These are phyloP conservation scores for Phytophthora meadii DNA, from an alignment of 352 stramenopile genomes.

Conservation along the genomic window DNA sequence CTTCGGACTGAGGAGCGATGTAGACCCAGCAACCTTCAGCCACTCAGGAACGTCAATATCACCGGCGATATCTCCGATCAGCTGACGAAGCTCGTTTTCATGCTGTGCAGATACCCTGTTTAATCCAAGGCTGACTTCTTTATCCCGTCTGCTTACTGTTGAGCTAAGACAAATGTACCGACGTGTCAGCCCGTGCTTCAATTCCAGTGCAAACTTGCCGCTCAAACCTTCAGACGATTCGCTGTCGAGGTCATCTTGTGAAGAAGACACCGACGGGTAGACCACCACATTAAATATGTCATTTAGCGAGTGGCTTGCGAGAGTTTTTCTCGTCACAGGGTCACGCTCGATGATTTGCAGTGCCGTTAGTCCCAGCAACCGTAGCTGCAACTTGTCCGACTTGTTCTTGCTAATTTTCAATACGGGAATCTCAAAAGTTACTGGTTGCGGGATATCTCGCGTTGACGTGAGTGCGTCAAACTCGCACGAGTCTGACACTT, in stretches of 20 bases:
- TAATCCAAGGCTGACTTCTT: slow-evolving; percentile 82
- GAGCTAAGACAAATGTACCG: slow-evolving; percentile 76
- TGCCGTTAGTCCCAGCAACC: slow-evolving; percentile 72
- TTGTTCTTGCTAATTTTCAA: slow-evolving; percentile 88
- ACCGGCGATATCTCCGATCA: slow-evolving; percentile 75
- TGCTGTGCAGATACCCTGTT: slow-evolving; percentile 54
- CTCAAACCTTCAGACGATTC: slow-evolving; percentile 65
- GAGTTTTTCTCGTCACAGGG: slow-evolving; percentile 69
- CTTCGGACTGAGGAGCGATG: slow-evolving; percentile 79
- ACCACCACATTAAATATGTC: slow-evolving; percentile 91
- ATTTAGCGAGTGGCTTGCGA: slow-evolving; percentile 69
- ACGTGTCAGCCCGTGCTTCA: slow-evolving; percentile 85
- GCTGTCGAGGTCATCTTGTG: slow-evolving; percentile 47
- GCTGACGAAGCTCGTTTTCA: slow-evolving; percentile 74
- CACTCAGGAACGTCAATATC: slow-evolving; percentile 66
- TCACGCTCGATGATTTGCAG: slow-evolving; percentile 80
- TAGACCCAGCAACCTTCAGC: slow-evolving; percentile 77
- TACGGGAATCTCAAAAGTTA: slow-evolving; percentile 86
- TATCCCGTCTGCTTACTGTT: slow-evolving; percentile 68
- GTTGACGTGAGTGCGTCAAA: slow-evolving; percentile 85
- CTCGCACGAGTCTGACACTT: slow-evolving; percentile 85
- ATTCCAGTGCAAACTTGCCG: slow-evolving; percentile 84
- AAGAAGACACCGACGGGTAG: slow-evolving; percentile 83
- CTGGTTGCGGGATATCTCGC: slow-evolving; percentile 78
- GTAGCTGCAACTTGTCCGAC: slow-evolving; percentile 74